A percentile compares a stretch with the other conserved stretches of the same genome.
These are phyloP conservation scores for Hyphopichia burtonii DNA, from an alignment of 1,139 yeast species.

Conservation along the genomic window DNA sequence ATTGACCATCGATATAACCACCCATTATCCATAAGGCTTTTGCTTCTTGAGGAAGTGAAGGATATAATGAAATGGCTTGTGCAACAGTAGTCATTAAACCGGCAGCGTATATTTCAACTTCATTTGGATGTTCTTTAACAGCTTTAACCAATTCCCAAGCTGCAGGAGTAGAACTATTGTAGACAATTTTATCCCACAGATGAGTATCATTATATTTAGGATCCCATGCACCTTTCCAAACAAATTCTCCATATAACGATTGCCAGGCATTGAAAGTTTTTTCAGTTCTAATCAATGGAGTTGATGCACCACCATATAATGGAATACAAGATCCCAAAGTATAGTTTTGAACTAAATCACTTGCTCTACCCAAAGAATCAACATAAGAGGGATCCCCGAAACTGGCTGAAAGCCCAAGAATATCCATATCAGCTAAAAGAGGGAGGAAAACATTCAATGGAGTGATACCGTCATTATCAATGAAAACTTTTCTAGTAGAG, in stretches of 20 bases:
- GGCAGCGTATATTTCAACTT: slow-evolving; percentile 35
- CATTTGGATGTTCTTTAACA: slow-evolving; percentile 29
- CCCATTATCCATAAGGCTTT: slow-evolving; percentile 43
- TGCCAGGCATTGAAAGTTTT: slow-evolving; percentile 39
- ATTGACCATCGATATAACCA: slow-evolving; percentile 39
- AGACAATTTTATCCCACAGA: slow-evolving; percentile 27
- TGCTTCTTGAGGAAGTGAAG: slow-evolving; percentile 34
- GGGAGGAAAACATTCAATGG: slow-evolving; percentile 34
- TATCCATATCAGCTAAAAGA: slow-evolving; percentile 34
- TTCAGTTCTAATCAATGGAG: slow-evolving; percentile 35
- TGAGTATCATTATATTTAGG: slow-evolving; percentile 26
- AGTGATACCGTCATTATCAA: slow-evolving; percentile 38
- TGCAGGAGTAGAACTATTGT: slow-evolving; percentile 25
- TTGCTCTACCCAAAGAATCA: slow-evolving; percentile 32
- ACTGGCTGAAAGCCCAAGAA: slow-evolving; percentile 36
- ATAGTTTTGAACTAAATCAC: slow-evolving; percentile 22
- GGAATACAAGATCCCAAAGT: slow-evolving; percentile 37
- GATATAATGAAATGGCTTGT: slow-evolving; percentile 38
- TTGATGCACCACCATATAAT: slow-evolving; percentile 34
- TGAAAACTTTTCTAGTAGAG: slow-evolving; percentile 28
- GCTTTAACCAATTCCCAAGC: slow-evolving; percentile 39
- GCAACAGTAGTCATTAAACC: slow-evolving; percentile 45
- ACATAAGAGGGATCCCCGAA: slow-evolving; percentile 37
- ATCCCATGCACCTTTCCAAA: slow-evolving; percentile 43
- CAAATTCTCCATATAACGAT: slow-evolving; percentile 32